phyloP scores from a whole-genome alignment of 2,329 filamentous ascomycete species.

The Diaporthe longicolla region DNA sequence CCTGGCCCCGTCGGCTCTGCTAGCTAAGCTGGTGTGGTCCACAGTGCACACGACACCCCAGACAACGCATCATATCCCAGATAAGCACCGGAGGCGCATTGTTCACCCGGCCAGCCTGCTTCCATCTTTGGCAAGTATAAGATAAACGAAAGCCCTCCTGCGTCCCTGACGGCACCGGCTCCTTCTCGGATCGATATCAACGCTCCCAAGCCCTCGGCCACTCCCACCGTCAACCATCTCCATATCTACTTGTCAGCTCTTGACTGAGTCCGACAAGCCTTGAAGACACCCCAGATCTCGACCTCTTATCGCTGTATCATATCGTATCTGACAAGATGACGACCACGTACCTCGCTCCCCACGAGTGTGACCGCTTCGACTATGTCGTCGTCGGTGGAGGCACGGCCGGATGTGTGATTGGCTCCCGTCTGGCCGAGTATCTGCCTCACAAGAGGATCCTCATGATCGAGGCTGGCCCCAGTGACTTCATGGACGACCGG shows the following conservation, averaged over 20 bases:
- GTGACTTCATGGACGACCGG: constrained; percentile 89
- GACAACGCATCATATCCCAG: constrained; percentile 39
- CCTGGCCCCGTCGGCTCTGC: not conserved
- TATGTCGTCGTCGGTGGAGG: constrained; percentile 90
- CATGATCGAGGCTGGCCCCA: constrained; percentile 89
- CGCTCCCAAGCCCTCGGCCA: not conserved
- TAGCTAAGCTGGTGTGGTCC: constrained; percentile 5
- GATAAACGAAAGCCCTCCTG: constrained; percentile 22
- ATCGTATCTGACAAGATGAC: constrained; percentile 65
- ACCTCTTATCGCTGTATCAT: constrained; percentile 1
- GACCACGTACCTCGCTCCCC: constrained; percentile 75
- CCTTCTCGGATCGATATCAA: constrained; percentile 11
- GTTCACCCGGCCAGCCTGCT: constrained; percentile 14
- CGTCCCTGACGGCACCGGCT: constrained; percentile 19
- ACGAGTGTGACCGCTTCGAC: constrained; percentile 79
- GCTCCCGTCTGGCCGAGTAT: constrained; percentile 84
- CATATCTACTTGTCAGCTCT: constrained; percentile 46
- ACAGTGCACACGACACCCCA: constrained; percentile 26
- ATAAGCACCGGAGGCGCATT: constrained; percentile 6
- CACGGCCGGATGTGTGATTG: constrained; percentile 88
- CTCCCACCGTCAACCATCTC: not conserved
- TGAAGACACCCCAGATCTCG: constrained; percentile 1
- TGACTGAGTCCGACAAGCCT: constrained; percentile 38
- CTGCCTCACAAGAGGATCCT: constrained; percentile 86
- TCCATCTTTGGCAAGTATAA: constrained; percentile 34